A percentile compares a stretch with the other conserved stretches of the same genome.
These are phyloP conservation scores for Pestalotiopsis sp. DNA, from an alignment of 2,329 filamentous ascomycete genomes.

Conservation along the genomic window DNA sequence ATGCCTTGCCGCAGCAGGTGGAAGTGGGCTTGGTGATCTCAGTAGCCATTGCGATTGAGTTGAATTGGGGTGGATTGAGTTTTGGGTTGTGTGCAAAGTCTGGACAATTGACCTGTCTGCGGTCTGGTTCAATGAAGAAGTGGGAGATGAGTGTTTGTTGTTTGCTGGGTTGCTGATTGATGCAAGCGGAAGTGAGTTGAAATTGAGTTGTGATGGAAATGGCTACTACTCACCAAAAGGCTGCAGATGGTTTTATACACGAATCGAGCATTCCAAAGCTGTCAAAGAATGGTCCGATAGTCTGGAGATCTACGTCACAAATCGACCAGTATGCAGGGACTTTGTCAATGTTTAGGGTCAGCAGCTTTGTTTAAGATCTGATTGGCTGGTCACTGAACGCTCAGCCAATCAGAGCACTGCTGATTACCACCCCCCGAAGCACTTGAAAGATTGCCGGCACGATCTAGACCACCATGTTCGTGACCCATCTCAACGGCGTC, in stretches of 20 bases:
- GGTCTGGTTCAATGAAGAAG: background rate
- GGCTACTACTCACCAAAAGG: background rate
- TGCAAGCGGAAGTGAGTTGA: background rate
- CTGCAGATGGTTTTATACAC: background rate
- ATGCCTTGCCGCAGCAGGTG: slow-evolving; percentile 58
- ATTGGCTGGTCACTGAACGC: background rate
- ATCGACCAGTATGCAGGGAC: slow-evolving; percentile 7
- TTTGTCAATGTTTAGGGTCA: background rate
- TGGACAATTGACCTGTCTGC: background rate
- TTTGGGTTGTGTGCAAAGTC: background rate
- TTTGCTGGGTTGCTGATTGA: background rate
- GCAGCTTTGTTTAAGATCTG: background rate
- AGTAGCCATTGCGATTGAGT: slow-evolving; percentile 30
- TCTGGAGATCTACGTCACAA: slow-evolving; percentile 12
- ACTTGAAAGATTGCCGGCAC: background rate
- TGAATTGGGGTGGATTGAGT: background rate
- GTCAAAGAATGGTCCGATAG: slow-evolving; percentile 4
- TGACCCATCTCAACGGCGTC: background rate
- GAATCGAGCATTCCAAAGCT: background rate
- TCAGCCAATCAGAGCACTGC: background rate
- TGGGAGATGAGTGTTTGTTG: background rate
- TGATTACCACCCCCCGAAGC: slow-evolving; percentile 3
- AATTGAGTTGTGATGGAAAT: background rate
- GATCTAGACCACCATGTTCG: background rate
- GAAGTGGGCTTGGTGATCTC: slow-evolving; percentile 34